Evolutionary conservation across 345 rosid species (phyloP), one percentile per base, ranked within the genome.

Genomic region (Hibiscus syriacus): DNA sequence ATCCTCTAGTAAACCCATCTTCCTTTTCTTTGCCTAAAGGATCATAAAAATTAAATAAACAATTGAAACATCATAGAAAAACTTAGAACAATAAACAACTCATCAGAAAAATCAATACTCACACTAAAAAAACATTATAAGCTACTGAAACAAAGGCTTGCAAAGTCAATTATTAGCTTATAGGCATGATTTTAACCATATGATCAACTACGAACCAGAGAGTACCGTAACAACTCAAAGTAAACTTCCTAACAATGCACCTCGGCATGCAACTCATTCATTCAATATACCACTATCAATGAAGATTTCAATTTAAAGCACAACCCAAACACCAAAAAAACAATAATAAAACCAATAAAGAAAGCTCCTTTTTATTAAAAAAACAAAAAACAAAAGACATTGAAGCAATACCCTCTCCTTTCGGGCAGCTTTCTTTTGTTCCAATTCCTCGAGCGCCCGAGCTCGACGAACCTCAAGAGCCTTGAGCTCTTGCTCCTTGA

Each of bases 401-500:
- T 14, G 65, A 53, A 36, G 11, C 23, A 50, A 63, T 91, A 94
- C 99, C 92, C 90, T 83, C 68, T 94, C 98, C 74, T 86, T 94
- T 63, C 92, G 92, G 55, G 87, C 96, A 43, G 83, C 83, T 81
- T 89, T 91, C 80, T 91, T 94, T 70, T 79, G 87, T 80, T 94
- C 98, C 55, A 86, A 54, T 60, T 89, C 98, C 72, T 94, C 98
- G 0, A 94, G 49, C 17, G 84, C 96, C 41, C 92, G 95, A 66
- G 96, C 92, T 45, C 98, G 84, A 23, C 95, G 89, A 64, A 72
- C 96, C 76, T 91, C 96, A 7, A 91, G 83, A 19, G 96, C 92
- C 82, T 89, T 85, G 27, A 94, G 96, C 84, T 94, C 98, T 36
- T 94, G 93, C 71, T 89, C 99, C 92, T 87, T 91, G 76, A 86